Conservation (phyloP, 169 alveolate genomes). For the Babesia bovis region DNA sequence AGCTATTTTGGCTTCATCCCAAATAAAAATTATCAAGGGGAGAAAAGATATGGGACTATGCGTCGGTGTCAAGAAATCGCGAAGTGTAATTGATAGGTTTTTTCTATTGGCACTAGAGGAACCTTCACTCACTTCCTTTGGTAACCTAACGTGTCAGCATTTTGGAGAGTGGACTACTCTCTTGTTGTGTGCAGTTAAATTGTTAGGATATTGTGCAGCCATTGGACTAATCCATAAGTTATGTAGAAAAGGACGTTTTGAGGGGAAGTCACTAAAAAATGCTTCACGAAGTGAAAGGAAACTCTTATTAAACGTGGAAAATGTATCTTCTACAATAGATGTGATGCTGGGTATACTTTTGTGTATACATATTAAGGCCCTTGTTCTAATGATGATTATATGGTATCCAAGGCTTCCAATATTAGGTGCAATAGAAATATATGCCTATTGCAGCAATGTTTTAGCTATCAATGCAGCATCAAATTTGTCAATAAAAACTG, state of each 20-base stretch:
- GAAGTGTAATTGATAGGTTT: conserved; percentile 14
- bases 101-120: conserved; percentile 26
- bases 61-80: neutral
- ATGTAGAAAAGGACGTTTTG: neutral
- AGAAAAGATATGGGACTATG: conserved; percentile 37
- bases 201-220: conserved; percentile 33
- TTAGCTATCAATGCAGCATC: conserved; percentile 35
- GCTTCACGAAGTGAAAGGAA: neutral
- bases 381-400: conserved; percentile 59
- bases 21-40: conserved; percentile 16
- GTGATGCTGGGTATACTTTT: conserved; percentile 25
- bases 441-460: conserved; percentile 40
- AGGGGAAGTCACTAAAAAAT: neutral
- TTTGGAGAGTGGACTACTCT: conserved; percentile 30
- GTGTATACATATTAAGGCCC: conserved; percentile 53
- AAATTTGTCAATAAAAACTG: conserved; percentile 5
- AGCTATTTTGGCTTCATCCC: conserved; percentile 30
- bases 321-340: conserved; percentile 11
- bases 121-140: conserved; percentile 10
- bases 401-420: conserved; percentile 56
- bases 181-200: conserved; percentile 7
- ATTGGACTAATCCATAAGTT: neutral
- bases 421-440: conserved; percentile 42
- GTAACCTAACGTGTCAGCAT: conserved; percentile 11
- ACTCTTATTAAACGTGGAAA: neutral